Evolutionary conservation across 371 early-diverging fungal genomes (phyloP).

Genomic region (Funneliformis caledonium): DNA sequence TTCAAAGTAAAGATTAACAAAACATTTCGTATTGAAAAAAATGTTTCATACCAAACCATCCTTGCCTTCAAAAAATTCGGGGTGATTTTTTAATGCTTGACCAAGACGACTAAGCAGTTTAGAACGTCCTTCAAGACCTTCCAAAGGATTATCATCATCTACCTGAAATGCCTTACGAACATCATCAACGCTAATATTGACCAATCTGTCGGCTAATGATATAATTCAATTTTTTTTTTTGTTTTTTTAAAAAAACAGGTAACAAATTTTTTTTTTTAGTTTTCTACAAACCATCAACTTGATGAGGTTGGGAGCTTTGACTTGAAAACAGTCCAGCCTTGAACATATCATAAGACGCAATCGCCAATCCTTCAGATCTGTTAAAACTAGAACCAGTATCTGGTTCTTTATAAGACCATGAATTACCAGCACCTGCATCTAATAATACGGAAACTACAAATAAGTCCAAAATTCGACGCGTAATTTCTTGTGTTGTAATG

Average conservation of each 20-base stretch:
- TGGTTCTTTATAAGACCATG: constrained; percentile 72
- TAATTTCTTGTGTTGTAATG: constrained; percentile 55
- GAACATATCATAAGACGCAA: constrained; percentile 91
- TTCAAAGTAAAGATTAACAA: neutral
- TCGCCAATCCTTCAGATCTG: constrained; percentile 87
- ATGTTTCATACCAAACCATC: constrained; percentile 40
- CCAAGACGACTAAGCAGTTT: constrained; percentile 74
- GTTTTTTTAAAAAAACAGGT: neutral
- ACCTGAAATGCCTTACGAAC: constrained; percentile 83
- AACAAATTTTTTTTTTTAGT: too few species aligned
- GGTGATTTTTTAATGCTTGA: constrained; percentile 54
- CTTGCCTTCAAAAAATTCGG: constrained; percentile 64
- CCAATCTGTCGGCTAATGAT: constrained; percentile 56
- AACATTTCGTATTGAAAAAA: neutral
- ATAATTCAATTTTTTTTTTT: neutral
- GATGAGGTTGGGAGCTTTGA: constrained; percentile 57
- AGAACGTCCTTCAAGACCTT: constrained; percentile 82
- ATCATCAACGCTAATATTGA: constrained; percentile 59
- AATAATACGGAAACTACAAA: constrained; percentile 89
- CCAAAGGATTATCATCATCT: constrained; percentile 73
- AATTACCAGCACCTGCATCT: constrained; percentile 92
- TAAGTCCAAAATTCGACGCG: constrained; percentile 80
- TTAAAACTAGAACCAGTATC: constrained; percentile 57
- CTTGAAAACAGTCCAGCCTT: constrained; percentile 77
- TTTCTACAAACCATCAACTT: constrained; percentile 70